Percentiles rank a stretch among this genome's conserved stretches.
These are phyloP conservation scores for Starmera caribaea DNA, from an alignment of 805 yeast species.

Conservation along the genomic window DNA sequence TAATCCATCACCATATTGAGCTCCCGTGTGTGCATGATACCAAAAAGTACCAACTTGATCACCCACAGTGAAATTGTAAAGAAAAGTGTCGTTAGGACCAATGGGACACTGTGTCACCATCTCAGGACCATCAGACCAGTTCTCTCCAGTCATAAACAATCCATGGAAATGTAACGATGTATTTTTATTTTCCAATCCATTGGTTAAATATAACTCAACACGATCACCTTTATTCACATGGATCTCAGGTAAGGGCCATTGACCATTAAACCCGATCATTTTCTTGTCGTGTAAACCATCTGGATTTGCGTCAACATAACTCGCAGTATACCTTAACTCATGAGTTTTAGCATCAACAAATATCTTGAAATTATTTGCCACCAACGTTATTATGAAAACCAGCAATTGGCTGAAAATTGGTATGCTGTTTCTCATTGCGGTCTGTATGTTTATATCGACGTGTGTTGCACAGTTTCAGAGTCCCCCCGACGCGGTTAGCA, in stretches of 20 bases:
- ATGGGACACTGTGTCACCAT: slow-evolving; percentile 77
- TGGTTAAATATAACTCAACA: slow-evolving; percentile 47
- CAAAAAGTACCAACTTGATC: slow-evolving; percentile 72
- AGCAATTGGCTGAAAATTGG: no score
- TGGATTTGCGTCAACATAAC: slow-evolving; percentile 56
- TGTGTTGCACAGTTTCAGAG: no score
- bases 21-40: slow-evolving; percentile 75
- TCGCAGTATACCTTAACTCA: slow-evolving; percentile 44
- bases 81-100: slow-evolving; percentile 52
- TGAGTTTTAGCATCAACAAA: slow-evolving; percentile 31
- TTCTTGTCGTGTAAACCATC: slow-evolving; percentile 49
- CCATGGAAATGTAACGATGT: slow-evolving; percentile 81
- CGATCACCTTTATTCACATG: slow-evolving; percentile 58
- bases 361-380: no score
- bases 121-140: slow-evolving; percentile 71
- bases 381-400: no score
- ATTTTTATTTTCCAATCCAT: slow-evolving; percentile 39
- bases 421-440: no score
- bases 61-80: slow-evolving; percentile 61
- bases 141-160: slow-evolving; percentile 51
- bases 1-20: slow-evolving; percentile 73
- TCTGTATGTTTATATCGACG: no score
- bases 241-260: slow-evolving; percentile 69
- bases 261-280: slow-evolving; percentile 57
- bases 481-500: no score